Evolutionary conservation across 148 eudicot species (phyloP).

Genomic region (Chenopodium formosanum): DNA sequence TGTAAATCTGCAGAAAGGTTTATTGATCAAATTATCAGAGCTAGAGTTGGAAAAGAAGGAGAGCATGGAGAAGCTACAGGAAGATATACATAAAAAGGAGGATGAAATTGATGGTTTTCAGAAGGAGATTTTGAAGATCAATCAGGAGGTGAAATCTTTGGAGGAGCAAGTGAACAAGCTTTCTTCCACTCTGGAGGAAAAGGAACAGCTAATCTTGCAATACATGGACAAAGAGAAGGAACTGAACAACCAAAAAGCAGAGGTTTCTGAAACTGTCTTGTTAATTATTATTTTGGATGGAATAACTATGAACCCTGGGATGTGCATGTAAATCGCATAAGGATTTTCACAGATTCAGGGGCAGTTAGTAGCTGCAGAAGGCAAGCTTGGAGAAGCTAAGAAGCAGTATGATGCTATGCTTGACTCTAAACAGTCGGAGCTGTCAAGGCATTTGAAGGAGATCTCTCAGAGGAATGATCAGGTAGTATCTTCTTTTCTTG

Average conservation of each 20-base stretch:
- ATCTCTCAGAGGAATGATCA: constrained; percentile 93
- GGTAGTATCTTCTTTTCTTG: constrained; percentile 33
- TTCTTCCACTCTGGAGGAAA: constrained; percentile 50
- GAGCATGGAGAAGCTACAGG: constrained; percentile 49
- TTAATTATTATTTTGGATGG: background rate
- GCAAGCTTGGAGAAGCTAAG: constrained; percentile 72
- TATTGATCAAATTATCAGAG: constrained; percentile 49
- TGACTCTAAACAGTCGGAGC: constrained; percentile 77
- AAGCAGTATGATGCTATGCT: constrained; percentile 82
- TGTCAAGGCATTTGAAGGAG: constrained; percentile 92
- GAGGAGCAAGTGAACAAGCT: constrained; percentile 58
- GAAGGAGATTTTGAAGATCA: constrained; percentile 50
- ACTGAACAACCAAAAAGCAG: constrained; percentile 57
- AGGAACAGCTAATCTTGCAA: constrained; percentile 57
- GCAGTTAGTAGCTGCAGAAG: constrained; percentile 55
- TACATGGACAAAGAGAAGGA: constrained; percentile 54
- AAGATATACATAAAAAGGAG: constrained; percentile 51
- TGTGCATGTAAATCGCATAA: constrained; percentile 7
- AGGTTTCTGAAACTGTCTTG: constrained; percentile 44
- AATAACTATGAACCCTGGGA: constrained; percentile 17
- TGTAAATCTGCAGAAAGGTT: constrained; percentile 56
- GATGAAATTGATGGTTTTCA: constrained; percentile 57
- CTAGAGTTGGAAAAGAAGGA: constrained; percentile 58
- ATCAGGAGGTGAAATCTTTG: constrained; percentile 42
- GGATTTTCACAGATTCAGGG: constrained; percentile 50